phyloP scores from a whole-genome alignment of 306 rosid genomes.

The Pueraria montana region DNA sequence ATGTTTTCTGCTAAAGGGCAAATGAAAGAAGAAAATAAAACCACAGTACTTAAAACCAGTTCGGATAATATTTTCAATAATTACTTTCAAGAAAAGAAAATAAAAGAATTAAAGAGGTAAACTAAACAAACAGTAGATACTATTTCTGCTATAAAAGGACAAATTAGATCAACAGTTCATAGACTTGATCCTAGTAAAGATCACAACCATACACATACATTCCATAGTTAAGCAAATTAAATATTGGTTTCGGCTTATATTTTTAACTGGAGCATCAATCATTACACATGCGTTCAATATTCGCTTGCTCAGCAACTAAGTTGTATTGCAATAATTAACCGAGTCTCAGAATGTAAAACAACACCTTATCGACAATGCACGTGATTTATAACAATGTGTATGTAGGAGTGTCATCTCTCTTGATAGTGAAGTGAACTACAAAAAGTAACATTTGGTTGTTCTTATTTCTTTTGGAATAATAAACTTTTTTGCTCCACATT shows the following conservation, averaged over 20 bases:
- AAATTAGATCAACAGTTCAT: constrained; percentile 54
- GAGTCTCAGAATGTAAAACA: not conserved
- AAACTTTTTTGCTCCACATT: constrained; percentile 10
- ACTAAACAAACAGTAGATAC: constrained; percentile 30
- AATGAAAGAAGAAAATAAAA: too few species aligned
- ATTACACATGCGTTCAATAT: constrained; percentile 76
- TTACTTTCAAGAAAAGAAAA: too few species aligned
- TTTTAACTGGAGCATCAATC: constrained; percentile 57
- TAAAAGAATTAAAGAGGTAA: too few species aligned
- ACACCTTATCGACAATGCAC: not conserved
- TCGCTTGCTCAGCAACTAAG: constrained; percentile 52
- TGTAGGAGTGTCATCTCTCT: constrained; percentile 41
- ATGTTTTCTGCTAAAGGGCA: too few species aligned
- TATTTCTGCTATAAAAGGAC: constrained; percentile 49
- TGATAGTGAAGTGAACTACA: constrained; percentile 30
- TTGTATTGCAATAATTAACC: constrained; percentile 10
- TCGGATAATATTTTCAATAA: too few species aligned
- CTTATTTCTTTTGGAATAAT: not conserved
- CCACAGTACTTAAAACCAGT: too few species aligned
- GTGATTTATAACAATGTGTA: constrained; percentile 49
- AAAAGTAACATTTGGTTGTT: constrained; percentile 19
- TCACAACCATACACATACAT: constrained; percentile 50
- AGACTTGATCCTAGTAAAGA: constrained; percentile 25
- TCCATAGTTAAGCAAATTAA: constrained; percentile 55
- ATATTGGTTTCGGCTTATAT: constrained; percentile 52